A percentile compares a stretch with the other conserved stretches of the same genome.
Conservation (phyloP, 495 filamentous ascomycete species). For the Hyaloscypha hepaticicola region DNA sequence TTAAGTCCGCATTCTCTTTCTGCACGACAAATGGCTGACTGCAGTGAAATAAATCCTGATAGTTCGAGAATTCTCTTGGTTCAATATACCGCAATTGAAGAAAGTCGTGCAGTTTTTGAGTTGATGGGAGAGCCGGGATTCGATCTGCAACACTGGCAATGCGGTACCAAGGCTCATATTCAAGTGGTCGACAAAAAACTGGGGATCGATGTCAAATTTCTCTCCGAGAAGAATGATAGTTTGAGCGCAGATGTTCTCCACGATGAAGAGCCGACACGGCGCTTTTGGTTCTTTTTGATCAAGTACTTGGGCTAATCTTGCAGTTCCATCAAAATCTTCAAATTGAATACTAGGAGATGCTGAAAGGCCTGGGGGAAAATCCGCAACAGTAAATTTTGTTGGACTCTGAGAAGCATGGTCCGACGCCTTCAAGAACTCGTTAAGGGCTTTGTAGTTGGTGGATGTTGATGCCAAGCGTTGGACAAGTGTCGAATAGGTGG, state of each 20-base stretch:
- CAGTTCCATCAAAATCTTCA: not conserved
- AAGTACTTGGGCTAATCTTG: not conserved
- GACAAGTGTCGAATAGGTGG: not conserved
- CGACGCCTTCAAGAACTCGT: not conserved
- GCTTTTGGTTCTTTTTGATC: not conserved
- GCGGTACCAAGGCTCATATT: constrained; percentile 15
- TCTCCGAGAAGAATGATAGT: constrained; percentile 4
- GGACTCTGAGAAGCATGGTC: not conserved
- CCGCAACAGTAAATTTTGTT: not conserved
- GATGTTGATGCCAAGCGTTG: not conserved
- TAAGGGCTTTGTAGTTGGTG: not conserved
- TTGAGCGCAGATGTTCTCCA: constrained; percentile 14
- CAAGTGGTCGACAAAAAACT: constrained; percentile 17
- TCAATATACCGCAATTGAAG: constrained; percentile 11
- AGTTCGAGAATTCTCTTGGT: not conserved
- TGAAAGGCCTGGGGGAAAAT: not conserved
- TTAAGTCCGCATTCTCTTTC: not conserved
- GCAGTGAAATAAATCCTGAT: not conserved
- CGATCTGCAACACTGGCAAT: constrained; percentile 9
- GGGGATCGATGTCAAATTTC: constrained; percentile 14
- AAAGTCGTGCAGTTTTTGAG: constrained; percentile 8
- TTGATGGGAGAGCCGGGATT: constrained; percentile 12
- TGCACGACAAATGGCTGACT: not conserved
- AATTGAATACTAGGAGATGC: not conserved
- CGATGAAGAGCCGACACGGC: constrained; percentile 3